A percentile compares a stretch with the other conserved stretches of the same genome.
Evolutionary conservation across 2,329 filamentous ascomycete genomes (phyloP).

Genomic region (Colletotrichum neosansevieriae): DNA sequence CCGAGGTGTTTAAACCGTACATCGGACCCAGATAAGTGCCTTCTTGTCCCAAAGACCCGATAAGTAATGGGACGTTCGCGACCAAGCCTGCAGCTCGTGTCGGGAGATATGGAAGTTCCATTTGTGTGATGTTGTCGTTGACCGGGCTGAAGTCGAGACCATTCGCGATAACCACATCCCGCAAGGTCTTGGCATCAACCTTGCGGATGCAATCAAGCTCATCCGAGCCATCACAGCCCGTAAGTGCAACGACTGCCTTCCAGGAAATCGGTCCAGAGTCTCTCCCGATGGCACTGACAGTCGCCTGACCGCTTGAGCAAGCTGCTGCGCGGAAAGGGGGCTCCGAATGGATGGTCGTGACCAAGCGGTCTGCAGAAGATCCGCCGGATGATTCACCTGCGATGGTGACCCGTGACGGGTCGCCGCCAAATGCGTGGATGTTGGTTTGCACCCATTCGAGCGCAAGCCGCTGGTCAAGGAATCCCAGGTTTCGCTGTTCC

Average conservation of each 20-base stretch:
- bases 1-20: no score
- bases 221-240: constrained; percentile 1
- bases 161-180: background rate
- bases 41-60: no score
- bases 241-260: background rate
- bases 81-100: no score
- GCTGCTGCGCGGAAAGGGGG: constrained; percentile 19
- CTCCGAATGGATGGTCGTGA: background rate
- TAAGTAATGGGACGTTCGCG: no score
- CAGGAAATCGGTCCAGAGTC: constrained; percentile 13
- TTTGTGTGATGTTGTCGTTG: constrained; percentile 7
- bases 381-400: constrained; percentile 64
- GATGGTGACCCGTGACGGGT: constrained; percentile 70
- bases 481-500: constrained; percentile 59
- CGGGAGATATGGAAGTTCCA: no score
- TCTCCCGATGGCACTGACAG: constrained; percentile 14
- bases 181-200: background rate
- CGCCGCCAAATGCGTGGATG: constrained; percentile 72
- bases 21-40: no score
- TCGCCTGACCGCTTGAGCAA: constrained; percentile 24
- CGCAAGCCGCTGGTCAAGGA: constrained; percentile 68
- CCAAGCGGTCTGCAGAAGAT: no score
- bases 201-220: constrained; percentile 14
- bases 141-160: constrained; percentile 17
- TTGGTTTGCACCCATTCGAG: constrained; percentile 73